Evolutionary conservation across 2,329 filamentous ascomycete genomes (phyloP).

Genomic region (Trichoderma afroharzianum): DNA sequence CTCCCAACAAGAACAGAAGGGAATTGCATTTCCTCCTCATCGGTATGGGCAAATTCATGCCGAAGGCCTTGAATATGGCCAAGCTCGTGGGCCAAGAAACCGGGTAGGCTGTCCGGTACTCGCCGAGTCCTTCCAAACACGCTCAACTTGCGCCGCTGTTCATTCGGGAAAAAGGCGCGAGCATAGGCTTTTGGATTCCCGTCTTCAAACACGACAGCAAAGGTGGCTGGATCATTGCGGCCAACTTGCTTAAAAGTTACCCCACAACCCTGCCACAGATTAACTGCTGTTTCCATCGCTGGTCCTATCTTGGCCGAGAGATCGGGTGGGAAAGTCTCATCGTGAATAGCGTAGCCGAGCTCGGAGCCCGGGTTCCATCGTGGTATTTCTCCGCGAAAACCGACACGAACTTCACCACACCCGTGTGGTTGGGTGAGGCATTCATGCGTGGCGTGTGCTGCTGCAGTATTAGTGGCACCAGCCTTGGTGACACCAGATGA

Average conservation of each 20-base stretch:
- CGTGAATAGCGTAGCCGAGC: not conserved
- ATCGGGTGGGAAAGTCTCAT: not conserved
- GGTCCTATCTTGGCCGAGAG: not conserved
- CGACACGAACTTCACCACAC: not conserved
- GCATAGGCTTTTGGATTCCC: not conserved
- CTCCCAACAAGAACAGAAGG: not conserved
- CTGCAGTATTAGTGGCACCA: not conserved
- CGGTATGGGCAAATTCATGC: not conserved
- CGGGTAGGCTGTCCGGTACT: not conserved
- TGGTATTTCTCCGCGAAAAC: not conserved
- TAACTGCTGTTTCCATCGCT: accelerated
- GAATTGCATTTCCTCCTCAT: not conserved
- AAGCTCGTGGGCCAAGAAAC: not conserved
- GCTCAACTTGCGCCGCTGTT: accelerated
- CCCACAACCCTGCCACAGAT: not conserved
- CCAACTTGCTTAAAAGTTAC: not conserved
- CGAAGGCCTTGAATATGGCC: not conserved
- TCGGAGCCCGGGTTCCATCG: not conserved
- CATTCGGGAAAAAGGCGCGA: not conserved
- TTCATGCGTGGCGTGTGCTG: not conserved
- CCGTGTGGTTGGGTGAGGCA: not conserved
- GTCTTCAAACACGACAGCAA: not conserved
- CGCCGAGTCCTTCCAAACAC: not conserved
- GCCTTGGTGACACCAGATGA: too few species aligned
- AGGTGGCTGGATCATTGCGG: not conserved